Conservation (phyloP, 2,329 filamentous ascomycete species). For the Xylaria sp. region DNA sequence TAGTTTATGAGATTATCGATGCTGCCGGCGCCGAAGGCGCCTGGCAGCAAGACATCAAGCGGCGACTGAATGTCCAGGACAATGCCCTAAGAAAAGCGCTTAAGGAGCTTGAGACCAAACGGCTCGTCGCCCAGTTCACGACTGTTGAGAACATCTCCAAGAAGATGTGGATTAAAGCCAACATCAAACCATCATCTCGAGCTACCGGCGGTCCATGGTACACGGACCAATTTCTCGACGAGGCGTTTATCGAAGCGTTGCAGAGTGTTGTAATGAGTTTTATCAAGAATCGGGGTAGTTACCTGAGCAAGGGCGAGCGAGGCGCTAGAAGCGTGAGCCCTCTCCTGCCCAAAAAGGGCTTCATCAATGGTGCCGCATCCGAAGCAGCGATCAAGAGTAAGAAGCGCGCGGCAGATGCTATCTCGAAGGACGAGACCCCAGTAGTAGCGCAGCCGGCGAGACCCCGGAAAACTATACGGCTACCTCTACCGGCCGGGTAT, state of each 20-base stretch:
- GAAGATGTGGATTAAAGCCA: constrained; percentile 95
- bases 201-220: constrained; percentile 96
- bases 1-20: constrained; percentile 92
- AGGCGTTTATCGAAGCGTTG: constrained; percentile 84
- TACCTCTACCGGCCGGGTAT: constrained; percentile 73
- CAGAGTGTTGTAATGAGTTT: constrained; percentile 57
- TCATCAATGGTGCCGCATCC: constrained; percentile 60
- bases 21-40: constrained; percentile 85
- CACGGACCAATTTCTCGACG: constrained; percentile 88
- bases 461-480: constrained; percentile 50
- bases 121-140: constrained; percentile 88
- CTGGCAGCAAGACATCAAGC: constrained; percentile 88
- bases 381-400: constrained; percentile 55
- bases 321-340: constrained; percentile 50
- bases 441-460: constrained; percentile 45
- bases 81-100: constrained; percentile 82
- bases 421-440: constrained; percentile 52
- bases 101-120: constrained; percentile 83
- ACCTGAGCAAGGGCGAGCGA: constrained; percentile 50
- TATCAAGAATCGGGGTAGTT: constrained; percentile 49
- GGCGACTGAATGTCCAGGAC: constrained; percentile 83
- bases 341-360: constrained; percentile 66
- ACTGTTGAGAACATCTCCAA: constrained; percentile 90
- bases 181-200: constrained; percentile 85
- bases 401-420: constrained; percentile 63